A percentile compares a stretch with the other conserved stretches of the same genome.
Evolutionary conservation across 192 early-diverging fungal species (phyloP).

Genomic region (Lunasporangiospora selenospora): DNA sequence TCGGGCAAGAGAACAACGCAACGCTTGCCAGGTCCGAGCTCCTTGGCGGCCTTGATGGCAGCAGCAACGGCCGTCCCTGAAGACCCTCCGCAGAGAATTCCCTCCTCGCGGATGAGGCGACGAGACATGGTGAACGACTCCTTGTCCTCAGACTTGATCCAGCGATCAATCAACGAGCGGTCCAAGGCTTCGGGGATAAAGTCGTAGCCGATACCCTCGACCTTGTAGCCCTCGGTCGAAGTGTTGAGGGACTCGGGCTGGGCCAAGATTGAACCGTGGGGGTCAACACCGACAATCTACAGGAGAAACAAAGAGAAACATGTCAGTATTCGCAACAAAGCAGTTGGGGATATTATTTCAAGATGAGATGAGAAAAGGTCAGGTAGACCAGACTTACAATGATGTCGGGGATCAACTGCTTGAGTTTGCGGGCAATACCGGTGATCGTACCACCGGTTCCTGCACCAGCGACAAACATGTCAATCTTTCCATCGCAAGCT

Average conservation of each 20-base stretch:
- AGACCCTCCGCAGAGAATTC: slow-evolving; percentile 95
- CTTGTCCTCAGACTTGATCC: slow-evolving; percentile 98
- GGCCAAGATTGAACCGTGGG: slow-evolving; percentile 94
- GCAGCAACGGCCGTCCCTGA: slow-evolving; percentile 93
- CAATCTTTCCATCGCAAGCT: slow-evolving; percentile 86
- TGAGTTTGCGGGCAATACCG: slow-evolving; percentile 93
- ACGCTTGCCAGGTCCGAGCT: slow-evolving; percentile 85
- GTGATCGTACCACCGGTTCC: slow-evolving; percentile 99
- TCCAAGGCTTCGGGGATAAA: slow-evolving; percentile 96
- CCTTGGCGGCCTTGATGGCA: slow-evolving; percentile 83
- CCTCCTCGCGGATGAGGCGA: slow-evolving; percentile 95
- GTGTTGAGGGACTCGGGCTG: slow-evolving; percentile 65
- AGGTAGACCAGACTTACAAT: slow-evolving; percentile 50
- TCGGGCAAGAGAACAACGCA: slow-evolving; percentile 97
- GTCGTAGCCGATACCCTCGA: slow-evolving; percentile 99
- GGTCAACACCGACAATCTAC: slow-evolving; percentile 93
- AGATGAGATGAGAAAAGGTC: too few relatives aligned
- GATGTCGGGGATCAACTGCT: slow-evolving; percentile 89
- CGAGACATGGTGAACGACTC: slow-evolving; percentile 96
- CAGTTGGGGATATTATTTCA: too few relatives aligned
- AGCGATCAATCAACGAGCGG: slow-evolving; percentile 84
- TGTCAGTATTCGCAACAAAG: too few relatives aligned
- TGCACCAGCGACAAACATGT: slow-evolving; percentile 95
- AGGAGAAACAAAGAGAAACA: not conserved
- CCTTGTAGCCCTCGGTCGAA: slow-evolving; percentile 72